Percentiles rank a stretch among this genome's conserved stretches.
phyloP scores from a whole-genome alignment of 1,139 yeast species.

The Magnusiomyces tetraspermus region DNA sequence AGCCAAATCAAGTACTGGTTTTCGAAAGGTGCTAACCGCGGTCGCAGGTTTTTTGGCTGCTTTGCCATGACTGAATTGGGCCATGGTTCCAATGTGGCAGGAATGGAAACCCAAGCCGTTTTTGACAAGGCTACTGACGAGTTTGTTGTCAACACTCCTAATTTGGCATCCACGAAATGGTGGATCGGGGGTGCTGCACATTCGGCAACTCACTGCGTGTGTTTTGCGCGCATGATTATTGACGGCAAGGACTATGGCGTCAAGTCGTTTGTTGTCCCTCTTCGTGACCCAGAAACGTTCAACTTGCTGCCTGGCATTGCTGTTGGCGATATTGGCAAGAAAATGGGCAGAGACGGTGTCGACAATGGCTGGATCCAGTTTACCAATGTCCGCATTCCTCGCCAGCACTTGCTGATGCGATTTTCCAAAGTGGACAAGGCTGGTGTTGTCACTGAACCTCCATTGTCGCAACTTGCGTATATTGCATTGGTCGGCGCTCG shows the following conservation, averaged over 20 bases:
- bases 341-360: conserved; percentile 72
- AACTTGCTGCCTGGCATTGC: conserved; percentile 68
- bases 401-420: conserved; percentile 73
- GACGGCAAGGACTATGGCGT: conserved; percentile 83
- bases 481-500: conserved; percentile 84
- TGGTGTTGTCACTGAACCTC: conserved; percentile 58
- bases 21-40: conserved; percentile 52
- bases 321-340: conserved; percentile 85
- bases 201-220: conserved; percentile 75
- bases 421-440: conserved; percentile 63
- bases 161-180: conserved; percentile 90
- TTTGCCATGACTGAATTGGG: conserved; percentile 93
- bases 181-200: conserved; percentile 99
- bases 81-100: conserved; percentile 91
- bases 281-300: conserved; percentile 61
- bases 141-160: conserved; percentile 75
- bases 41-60: conserved; percentile 74
- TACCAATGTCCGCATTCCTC: conserved; percentile 70
- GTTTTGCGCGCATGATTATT: conserved; percentile 73
- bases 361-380: conserved; percentile 96
- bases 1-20: conserved; percentile 62
- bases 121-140: conserved; percentile 57
- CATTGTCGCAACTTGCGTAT: conserved; percentile 77
- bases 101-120: conserved; percentile 83
- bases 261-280: conserved; percentile 81